Evolutionary conservation across 2,329 filamentous ascomycete genomes (phyloP).

Genomic region (Phialocephala subalpina): DNA sequence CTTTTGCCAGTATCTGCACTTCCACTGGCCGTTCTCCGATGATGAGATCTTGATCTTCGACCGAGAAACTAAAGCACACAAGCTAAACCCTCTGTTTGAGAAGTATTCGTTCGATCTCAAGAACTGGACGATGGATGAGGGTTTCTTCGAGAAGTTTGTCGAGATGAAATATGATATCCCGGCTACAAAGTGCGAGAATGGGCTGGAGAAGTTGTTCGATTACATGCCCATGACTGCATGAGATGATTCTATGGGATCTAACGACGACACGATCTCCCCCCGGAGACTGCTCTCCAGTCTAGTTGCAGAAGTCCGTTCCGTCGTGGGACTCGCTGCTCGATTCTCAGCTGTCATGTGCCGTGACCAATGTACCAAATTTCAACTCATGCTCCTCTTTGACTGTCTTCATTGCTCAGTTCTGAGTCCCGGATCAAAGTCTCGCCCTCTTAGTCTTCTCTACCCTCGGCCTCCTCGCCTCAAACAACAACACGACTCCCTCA

Average conservation of each 20-base stretch:
- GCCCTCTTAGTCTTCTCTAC: too few species aligned
- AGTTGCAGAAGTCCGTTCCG: too few species aligned
- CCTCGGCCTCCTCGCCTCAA: conserved; percentile 44
- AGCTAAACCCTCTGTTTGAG: background rate
- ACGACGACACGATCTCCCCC: too few species aligned
- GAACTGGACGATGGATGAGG: conserved; percentile 2
- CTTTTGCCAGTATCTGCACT: background rate
- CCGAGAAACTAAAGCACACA: background rate
- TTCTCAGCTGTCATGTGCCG: too few species aligned
- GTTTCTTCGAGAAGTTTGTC: conserved; percentile 1
- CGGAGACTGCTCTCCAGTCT: too few species aligned
- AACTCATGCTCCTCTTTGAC: too few species aligned
- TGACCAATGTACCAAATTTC: too few species aligned
- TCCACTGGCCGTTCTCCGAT: background rate
- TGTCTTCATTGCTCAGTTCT: too few species aligned
- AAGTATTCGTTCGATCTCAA: background rate
- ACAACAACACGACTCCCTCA: conserved; percentile 50
- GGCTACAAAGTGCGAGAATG: background rate
- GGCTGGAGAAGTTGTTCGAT: conserved; percentile 4
- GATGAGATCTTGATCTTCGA: conserved; percentile 3
- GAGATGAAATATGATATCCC: conserved; percentile 5
- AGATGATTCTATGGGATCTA: too few species aligned
- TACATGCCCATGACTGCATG: background rate
- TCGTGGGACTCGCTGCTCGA: too few species aligned
- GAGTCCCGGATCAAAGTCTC: too few species aligned